Evolutionary conservation across 192 early-diverging fungal species (phyloP).

Genomic region (Umbelopsis sp.): DNA sequence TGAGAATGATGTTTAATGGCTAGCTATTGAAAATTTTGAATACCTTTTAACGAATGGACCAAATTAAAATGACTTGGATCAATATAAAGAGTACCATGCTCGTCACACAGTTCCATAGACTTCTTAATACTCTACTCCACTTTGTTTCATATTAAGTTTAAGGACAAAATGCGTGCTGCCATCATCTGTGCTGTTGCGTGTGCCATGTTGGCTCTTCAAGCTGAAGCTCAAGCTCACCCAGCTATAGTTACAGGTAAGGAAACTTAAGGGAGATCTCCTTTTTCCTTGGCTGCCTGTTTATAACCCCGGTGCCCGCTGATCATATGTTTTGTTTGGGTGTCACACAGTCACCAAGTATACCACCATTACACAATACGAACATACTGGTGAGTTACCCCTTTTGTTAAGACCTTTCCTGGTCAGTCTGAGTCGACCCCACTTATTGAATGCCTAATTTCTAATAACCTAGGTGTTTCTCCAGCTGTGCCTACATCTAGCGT

Average conservation of each 20-base stretch:
- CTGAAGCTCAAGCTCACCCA: neutral
- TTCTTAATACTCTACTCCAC: neutral
- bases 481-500: neutral
- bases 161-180: neutral
- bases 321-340: neutral
- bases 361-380: slow-evolving; percentile 9
- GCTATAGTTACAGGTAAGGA: slow-evolving; percentile 2
- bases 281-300: neutral
- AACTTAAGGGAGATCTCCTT: neutral
- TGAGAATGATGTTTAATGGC: slow-evolving; percentile 4
- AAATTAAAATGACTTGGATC: neutral
- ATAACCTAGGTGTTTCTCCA: neutral
- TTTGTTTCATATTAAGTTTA: neutral
- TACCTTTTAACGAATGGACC: slow-evolving; percentile 13
- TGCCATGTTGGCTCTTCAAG: neutral
- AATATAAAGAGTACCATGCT: neutral
- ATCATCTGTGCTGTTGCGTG: slow-evolving; percentile 7
- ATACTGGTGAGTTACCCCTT: slow-evolving; percentile 9
- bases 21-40: neutral
- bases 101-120: neutral
- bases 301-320: neutral
- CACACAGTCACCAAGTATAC: neutral
- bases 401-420: too few relatives aligned
- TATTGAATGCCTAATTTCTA: too few relatives aligned
- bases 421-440: too few relatives aligned